Evolutionary conservation across 768 basidiomycete genomes (phyloP).

Genomic region (Termitomyces sp.): DNA sequence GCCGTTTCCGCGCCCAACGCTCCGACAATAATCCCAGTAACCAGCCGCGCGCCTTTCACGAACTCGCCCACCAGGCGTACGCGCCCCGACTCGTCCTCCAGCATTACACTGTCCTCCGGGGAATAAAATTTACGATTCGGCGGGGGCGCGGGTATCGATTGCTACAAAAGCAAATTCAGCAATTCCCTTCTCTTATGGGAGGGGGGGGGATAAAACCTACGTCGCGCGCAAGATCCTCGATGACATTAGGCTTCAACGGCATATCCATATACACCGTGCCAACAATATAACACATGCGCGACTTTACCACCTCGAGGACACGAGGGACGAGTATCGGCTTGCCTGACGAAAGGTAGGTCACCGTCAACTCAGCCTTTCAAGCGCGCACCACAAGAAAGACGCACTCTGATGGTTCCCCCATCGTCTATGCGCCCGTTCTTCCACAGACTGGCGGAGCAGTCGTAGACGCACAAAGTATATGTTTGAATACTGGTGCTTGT

Average conservation of each 20-base stretch:
- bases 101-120: constrained; percentile 70
- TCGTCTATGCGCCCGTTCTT: constrained; percentile 30
- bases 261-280: constrained; percentile 99
- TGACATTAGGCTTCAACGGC: constrained; percentile 97
- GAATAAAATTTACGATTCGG: constrained; percentile 72
- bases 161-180: constrained; percentile 36
- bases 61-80: constrained; percentile 79
- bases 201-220: constrained; percentile 48
- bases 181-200: too few species aligned
- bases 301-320: constrained; percentile 83
- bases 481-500: constrained; percentile 52
- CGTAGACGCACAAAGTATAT: constrained; percentile 48
- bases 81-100: constrained; percentile 96
- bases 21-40: constrained; percentile 90
- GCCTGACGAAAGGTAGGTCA: too few species aligned
- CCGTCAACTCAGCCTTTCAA: too few species aligned
- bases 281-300: constrained; percentile 81
- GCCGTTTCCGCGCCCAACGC: constrained; percentile 88
- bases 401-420: constrained; percentile 39
- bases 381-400: too few species aligned
- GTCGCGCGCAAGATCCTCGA: constrained; percentile 90
- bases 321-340: constrained; percentile 67
- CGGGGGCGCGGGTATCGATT: constrained; percentile 83
- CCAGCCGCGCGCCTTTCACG: constrained; percentile 55
- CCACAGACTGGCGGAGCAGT: constrained; percentile 33